These are phyloP conservation scores for Hyphopichia khmerensis DNA, from an alignment of 1,139 yeast species.

Conservation along the genomic window DNA sequence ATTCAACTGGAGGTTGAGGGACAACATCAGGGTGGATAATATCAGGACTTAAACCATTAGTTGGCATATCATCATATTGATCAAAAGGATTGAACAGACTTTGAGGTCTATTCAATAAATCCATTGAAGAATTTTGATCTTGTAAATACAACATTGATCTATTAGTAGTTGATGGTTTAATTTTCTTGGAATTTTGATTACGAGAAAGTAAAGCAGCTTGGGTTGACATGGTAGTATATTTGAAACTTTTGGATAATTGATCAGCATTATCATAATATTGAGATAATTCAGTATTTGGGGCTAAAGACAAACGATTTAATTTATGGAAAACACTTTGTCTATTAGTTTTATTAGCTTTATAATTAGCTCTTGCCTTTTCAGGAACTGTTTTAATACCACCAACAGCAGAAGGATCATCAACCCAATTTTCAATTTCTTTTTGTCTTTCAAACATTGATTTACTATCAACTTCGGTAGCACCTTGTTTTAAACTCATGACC, in stretches of 20 bases:
- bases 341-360: conserved; percentile 39
- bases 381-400: conserved; percentile 53
- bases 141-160: conserved; percentile 27
- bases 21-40: conserved; percentile 71
- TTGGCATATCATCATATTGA: conserved; percentile 33
- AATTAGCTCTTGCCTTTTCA: conserved; percentile 49
- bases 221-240: conserved; percentile 57
- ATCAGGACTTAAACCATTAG: conserved; percentile 62
- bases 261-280: conserved; percentile 41
- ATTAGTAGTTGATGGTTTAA: conserved; percentile 14
- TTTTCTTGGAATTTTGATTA: conserved; percentile 12
- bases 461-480: conserved; percentile 62
- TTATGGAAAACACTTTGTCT: conserved; percentile 47
- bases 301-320: conserved; percentile 34
- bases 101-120: conserved; percentile 33
- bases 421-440: conserved; percentile 77
- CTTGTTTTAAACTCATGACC: conserved; percentile 76
- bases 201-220: conserved; percentile 46
- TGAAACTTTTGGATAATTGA: conserved; percentile 40
- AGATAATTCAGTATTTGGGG: conserved; percentile 37
- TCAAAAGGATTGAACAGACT: conserved; percentile 44
- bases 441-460: conserved; percentile 47
- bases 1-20: conserved; percentile 86
- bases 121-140: conserved; percentile 37
- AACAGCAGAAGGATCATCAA: conserved; percentile 49